Base-by-base conservation (phyloP, 2,329 filamentous ascomycete species). In the Colletotrichum sidae region DNA sequence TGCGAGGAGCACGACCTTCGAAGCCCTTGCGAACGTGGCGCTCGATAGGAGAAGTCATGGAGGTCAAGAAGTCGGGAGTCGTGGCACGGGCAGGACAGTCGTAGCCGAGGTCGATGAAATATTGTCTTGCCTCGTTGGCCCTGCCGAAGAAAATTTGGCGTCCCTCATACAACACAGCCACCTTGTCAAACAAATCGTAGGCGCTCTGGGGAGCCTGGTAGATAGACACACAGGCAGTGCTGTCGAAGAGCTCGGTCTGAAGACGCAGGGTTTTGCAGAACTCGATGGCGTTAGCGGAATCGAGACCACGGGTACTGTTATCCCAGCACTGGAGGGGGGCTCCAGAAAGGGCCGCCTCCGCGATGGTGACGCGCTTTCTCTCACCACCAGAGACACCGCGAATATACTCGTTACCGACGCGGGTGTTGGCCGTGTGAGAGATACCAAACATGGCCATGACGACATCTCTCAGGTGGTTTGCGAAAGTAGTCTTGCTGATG, bases 381-480 rank as follows among this genome's bases (percentile, higher is more conserved):
- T 93, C 90, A 73, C 91, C 91, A 73, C 91, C 91, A 35, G 87
- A 90, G 9, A 93, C 90, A 76, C 91, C 91, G 63, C 91, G 88
- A 37, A 93, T 81, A 73, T 88, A 93, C 76, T 93, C 90, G 77
- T 93, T 92, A 53, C 91, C 91, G 25, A 93, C 90, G 13, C 85
- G 83, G 3, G 90, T 93, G 78, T 93, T 89, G 73, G 89, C 75
- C 1, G 90, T 93, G 77, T 93, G 91, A 12, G 85, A 84, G 69
- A 93, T 91, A 68, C 91, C 91, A 68, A 91, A 92, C 78, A 91
- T 88, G 70, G 90, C 90, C 90, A 92, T 92, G 68, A 90, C 85
- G 47, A 92, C 89, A 74, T 93, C 90, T 38, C 89, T 85, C 68
- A 91, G 79, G 69, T 92, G 89, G 69, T 84, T 81, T 37, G 88